Evolutionary conservation across 768 basidiomycete species (phyloP), one percentile per base, ranked within the genome.

Genomic region (Rhodocollybia butyracea): DNA sequence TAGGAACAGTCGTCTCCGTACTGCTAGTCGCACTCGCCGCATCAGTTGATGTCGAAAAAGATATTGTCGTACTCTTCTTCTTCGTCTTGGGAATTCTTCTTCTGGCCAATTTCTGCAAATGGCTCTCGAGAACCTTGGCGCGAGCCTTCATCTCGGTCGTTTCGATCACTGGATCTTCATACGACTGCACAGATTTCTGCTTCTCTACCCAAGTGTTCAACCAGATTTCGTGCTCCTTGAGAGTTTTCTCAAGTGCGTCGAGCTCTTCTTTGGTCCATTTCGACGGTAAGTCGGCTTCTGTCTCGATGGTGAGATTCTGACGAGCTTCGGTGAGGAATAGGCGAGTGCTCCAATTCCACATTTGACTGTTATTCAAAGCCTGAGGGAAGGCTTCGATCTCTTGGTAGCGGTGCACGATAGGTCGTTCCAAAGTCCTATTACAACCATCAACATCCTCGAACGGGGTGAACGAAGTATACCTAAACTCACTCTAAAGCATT

Each of bases 181-280:
- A 82, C 66, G 77, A 70, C 69, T 86, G 80, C 46, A 88, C 80
- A 53, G 64, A 70, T 73, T 88, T 89, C 74, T 97, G 95, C 71
- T 83, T 85, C 74, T 89, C 87, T 13, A 94, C 87, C 70, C 82
- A 81, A 54, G 83, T 85, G 60, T 84, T 76, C 59, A 98, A 73
- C 97, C 97, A 99, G 26, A 72, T 60, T 70, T 92, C 91, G 62
- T 92, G 86, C 48, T 90, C 89, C 64, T 81, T 82, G 55, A 97
- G 73, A 55, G 84, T 77, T 65, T 77, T 82, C 70, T 94, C 88
- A 17, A 98, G 84, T 2, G 66, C 76, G 54, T 88, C 86, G 15
- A 98, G 78, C 68, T 99, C 97, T n/a, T 86, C 89, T 15, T 75
- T 67, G 1, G 94, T 94, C 84, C 89, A 97, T 66, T 89, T 91